phyloP scores from a whole-genome alignment of 306 rosid genomes.

The Dryas alaskensis region DNA sequence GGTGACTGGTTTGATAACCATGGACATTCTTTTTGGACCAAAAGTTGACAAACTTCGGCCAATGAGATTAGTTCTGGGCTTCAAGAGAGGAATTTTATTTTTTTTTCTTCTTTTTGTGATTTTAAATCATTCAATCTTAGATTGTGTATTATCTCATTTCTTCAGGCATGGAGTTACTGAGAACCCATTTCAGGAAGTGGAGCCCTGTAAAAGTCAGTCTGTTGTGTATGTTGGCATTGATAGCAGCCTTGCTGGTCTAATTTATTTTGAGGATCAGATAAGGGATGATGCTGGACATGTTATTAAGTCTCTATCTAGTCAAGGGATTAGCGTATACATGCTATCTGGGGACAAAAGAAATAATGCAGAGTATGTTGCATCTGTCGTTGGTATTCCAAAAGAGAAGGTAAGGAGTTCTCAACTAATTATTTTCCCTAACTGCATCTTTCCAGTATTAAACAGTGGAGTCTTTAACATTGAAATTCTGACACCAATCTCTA shows the following conservation, averaged over 20 bases:
- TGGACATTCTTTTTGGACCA: conserved; percentile 12
- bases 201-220: conserved; percentile 55
- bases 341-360: conserved; percentile 91
- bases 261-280: conserved; percentile 86
- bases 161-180: conserved; percentile 68
- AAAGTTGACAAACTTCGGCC: not conserved
- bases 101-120: not conserved
- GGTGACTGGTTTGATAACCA: not conserved
- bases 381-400: conserved; percentile 78
- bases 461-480: not conserved
- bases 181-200: conserved; percentile 50
- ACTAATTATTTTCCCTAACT: not conserved
- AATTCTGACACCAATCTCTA: not conserved
- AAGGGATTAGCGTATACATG: conserved; percentile 74
- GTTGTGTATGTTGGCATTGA: conserved; percentile 78
- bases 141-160: conserved; percentile 12
- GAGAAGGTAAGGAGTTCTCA: conserved; percentile 51
- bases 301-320: conserved; percentile 58
- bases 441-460: conserved; percentile 6
- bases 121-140: not conserved
- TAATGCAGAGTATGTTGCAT: conserved; percentile 83
- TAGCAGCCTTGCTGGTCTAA: conserved; percentile 63
- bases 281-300: conserved; percentile 78
- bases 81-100: not conserved
- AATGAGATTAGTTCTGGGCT: not conserved